A percentile compares a stretch with the other conserved stretches of the same genome.
phyloP scores from a whole-genome alignment of 768 basidiomycete species.

The Mycena pura region DNA sequence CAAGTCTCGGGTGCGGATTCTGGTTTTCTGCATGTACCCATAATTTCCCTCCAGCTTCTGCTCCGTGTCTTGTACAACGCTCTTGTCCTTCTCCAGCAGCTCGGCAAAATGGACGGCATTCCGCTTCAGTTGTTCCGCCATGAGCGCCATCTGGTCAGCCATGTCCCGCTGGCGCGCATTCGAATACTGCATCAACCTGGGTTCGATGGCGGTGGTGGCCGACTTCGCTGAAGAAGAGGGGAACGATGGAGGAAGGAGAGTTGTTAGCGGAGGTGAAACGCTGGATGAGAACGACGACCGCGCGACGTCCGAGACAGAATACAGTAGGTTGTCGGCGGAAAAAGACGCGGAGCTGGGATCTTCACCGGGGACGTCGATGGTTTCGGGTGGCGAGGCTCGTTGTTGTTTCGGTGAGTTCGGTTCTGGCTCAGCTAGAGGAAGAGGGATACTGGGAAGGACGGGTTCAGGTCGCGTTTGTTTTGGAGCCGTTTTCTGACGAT shows the following conservation, averaged over 20 bases:
- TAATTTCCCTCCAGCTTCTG: conserved; percentile 79
- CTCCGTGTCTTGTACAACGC: conserved; percentile 68
- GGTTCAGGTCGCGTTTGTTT: conserved; percentile 48
- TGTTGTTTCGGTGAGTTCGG: conserved; percentile 17
- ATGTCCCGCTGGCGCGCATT: conserved; percentile 75
- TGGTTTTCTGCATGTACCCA: conserved; percentile 70
- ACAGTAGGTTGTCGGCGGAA: conserved; percentile 46
- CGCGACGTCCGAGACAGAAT: conserved; percentile 43
- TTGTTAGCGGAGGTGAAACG: conserved; percentile 32
- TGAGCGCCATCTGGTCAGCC: conserved; percentile 74
- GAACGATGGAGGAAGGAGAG: conserved; percentile 38
- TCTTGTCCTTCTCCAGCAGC: conserved; percentile 76
- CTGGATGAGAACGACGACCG: conserved; percentile 27
- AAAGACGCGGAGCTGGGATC: conserved; percentile 27
- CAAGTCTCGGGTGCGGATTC: conserved; percentile 65
- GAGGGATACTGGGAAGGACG: conserved; percentile 61
- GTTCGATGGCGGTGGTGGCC: conserved; percentile 37
- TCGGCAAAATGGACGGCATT: conserved; percentile 83
- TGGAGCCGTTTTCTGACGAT: conserved; percentile 49
- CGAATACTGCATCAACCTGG: conserved; percentile 60
- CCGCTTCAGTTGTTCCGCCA: conserved; percentile 87
- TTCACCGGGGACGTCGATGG: conserved; percentile 12
- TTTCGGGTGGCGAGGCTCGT: conserved; percentile 31
- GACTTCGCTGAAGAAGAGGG: conserved; percentile 33
- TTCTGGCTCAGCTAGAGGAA: conserved; percentile 38